Percentiles rank a stretch among this genome's conserved stretches.
Evolutionary conservation across 352 stramenopile genomes (phyloP).

Genomic region (Pythium monospermum): DNA sequence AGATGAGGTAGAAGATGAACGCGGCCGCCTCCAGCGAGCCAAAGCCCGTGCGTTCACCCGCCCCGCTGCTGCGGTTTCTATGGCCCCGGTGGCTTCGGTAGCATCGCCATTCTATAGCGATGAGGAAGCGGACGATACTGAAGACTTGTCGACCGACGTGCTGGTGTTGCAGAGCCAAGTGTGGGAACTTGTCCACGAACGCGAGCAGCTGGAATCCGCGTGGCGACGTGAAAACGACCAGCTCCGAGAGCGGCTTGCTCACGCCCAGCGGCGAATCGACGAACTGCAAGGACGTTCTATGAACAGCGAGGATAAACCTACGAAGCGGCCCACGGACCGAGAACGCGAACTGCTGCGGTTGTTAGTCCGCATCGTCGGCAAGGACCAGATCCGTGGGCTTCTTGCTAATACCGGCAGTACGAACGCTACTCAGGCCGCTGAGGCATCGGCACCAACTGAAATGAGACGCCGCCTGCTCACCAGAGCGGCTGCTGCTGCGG

Average conservation of each 20-base stretch:
- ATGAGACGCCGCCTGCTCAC: slow-evolving; percentile 13
- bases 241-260: slow-evolving; percentile 18
- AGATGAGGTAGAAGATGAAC: slow-evolving; percentile 9
- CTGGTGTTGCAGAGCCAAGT: slow-evolving; percentile 2
- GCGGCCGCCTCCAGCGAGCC: slow-evolving; percentile 4
- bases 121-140: not conserved
- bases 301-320: too few species aligned
- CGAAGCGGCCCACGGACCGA: slow-evolving; percentile 1
- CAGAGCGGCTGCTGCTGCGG: too few species aligned
- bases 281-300: slow-evolving; percentile 1
- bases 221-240: slow-evolving; percentile 26
- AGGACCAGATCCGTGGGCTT: slow-evolving; percentile 13
- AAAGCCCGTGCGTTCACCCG: slow-evolving; percentile 6
- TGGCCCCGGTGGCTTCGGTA: not conserved
- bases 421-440: too few species aligned
- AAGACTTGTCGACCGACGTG: slow-evolving; percentile 3
- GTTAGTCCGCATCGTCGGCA: slow-evolving; percentile 24
- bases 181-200: slow-evolving; percentile 4
- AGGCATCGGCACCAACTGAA: too few species aligned
- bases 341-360: slow-evolving; percentile 25
- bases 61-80: not conserved
- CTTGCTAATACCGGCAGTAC: too few species aligned
- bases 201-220: slow-evolving; percentile 16
- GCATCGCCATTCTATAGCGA: not conserved
- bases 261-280: slow-evolving; percentile 8